A percentile compares a stretch with the other conserved stretches of the same genome.
Conservation (phyloP, 1,284 basidiomycete genomes). For the Leccinum insolens region DNA sequence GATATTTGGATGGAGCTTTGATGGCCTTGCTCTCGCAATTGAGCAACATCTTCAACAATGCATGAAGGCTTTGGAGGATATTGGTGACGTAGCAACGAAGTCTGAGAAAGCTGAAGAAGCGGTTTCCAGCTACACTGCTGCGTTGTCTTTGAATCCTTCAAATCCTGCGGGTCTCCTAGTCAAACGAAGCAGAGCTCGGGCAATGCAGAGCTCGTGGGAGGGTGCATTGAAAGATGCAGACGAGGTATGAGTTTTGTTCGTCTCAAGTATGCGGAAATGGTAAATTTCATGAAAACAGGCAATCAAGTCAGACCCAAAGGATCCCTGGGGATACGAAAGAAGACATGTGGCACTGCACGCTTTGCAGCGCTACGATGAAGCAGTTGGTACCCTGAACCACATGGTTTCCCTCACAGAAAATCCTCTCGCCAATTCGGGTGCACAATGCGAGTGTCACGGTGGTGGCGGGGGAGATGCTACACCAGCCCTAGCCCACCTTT, state of each 20-base stretch:
- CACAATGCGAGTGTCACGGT: neutral
- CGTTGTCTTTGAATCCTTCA: neutral
- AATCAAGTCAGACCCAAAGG: neutral
- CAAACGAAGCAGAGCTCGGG: constrained; percentile 15
- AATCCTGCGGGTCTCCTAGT: constrained; percentile 7
- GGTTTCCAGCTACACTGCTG: neutral
- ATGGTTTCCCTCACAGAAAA: neutral
- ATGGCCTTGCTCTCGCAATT: neutral
- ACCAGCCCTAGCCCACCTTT: neutral
- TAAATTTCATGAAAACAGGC: too few species aligned
- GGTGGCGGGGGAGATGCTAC: neutral
- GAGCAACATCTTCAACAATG: neutral
- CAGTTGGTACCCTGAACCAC: neutral
- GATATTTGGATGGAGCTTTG: constrained; percentile 11
- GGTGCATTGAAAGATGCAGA: neutral
- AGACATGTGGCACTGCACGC: neutral
- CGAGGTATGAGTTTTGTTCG: too few species aligned
- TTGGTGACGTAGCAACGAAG: neutral
- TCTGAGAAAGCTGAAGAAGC: neutral
- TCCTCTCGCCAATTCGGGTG: neutral
- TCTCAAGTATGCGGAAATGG: too few species aligned
- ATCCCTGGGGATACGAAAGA: neutral
- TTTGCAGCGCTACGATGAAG: neutral
- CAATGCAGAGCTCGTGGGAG: neutral
- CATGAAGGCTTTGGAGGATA: neutral